Conservation (phyloP, 2,329 filamentous ascomycete species). For the Rachicladosporium sp. region DNA sequence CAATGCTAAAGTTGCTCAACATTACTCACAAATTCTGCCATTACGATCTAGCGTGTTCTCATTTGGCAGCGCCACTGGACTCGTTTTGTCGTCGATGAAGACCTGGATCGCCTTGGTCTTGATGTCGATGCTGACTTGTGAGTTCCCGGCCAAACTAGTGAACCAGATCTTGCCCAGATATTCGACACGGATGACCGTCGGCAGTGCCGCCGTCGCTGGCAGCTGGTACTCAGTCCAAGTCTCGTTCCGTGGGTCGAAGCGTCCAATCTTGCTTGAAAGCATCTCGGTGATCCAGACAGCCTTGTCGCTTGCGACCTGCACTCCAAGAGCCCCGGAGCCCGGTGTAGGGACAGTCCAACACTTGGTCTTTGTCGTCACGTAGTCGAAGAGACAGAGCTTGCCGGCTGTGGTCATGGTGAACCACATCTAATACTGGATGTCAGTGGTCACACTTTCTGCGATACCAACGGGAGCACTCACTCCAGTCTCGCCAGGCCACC, state of each 20-base stretch:
- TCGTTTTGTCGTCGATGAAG: too few species aligned
- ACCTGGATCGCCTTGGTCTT: too few species aligned
- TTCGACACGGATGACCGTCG: conserved; percentile 14
- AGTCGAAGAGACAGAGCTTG: conserved; percentile 13
- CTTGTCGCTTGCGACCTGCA: too few species aligned
- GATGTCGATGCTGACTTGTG: too few species aligned
- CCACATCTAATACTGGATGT: neutral
- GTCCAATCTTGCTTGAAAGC: conserved; percentile 14
- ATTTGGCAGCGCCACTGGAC: too few species aligned
- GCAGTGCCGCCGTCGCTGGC: conserved; percentile 8
- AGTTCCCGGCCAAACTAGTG: conserved; percentile 2
- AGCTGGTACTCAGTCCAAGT: conserved; percentile 11
- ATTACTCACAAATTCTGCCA: too few species aligned
- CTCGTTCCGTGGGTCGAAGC: conserved; percentile 8
- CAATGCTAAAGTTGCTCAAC: too few species aligned
- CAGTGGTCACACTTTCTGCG: too few species aligned
- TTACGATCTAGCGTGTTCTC: too few species aligned
- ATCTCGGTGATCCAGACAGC: conserved; percentile 11
- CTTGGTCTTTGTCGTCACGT: conserved; percentile 10
- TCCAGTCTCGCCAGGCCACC: conserved; percentile 10
- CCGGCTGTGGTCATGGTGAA: conserved; percentile 13
- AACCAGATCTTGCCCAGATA: conserved; percentile 14
- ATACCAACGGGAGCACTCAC: too few species aligned
- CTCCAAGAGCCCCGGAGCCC: conserved; percentile 10
- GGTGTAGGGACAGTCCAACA: conserved; percentile 11